These are phyloP conservation scores for Triticum urartu DNA, from an alignment of 176 grass and related monocot species.

Conservation along the genomic window DNA sequence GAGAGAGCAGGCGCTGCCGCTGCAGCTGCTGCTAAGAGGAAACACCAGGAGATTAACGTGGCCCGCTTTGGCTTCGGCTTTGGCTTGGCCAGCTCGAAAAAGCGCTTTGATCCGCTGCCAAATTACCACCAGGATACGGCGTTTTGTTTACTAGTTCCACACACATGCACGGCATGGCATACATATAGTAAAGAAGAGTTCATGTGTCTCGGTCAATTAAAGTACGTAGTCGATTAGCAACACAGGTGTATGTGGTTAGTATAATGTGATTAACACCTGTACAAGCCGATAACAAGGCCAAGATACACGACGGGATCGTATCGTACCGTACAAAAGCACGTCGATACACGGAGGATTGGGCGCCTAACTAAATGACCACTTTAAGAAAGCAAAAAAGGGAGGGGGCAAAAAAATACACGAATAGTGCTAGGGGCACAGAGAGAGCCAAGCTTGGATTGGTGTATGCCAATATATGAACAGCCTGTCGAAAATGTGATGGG, in stretches of 20 bases:
- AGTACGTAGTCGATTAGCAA: background rate
- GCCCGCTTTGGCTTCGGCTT: constrained; percentile 35
- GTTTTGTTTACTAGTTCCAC: background rate
- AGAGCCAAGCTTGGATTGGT: background rate
- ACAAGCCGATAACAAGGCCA: constrained; percentile 29
- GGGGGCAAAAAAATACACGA: background rate
- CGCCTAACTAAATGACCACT: background rate
- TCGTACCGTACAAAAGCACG: constrained; percentile 10
- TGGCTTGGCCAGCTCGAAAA: constrained; percentile 36
- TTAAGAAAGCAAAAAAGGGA: background rate
- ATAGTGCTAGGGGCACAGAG: too few species aligned
- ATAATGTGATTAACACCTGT: constrained; percentile 16
- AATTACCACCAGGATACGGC: constrained; percentile 39
- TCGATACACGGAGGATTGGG: constrained; percentile 33
- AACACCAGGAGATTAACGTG: background rate
- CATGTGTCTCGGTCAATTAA: background rate
- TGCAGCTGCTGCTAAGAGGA: background rate
- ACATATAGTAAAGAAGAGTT: background rate
- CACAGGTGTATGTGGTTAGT: background rate
- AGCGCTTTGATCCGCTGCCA: constrained; percentile 11
- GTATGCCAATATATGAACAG: background rate
- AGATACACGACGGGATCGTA: background rate
- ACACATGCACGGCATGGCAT: background rate
- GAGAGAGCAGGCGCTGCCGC: background rate
- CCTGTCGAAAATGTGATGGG: background rate